Evolutionary conservation across 1,139 yeast genomes (phyloP).

Genomic region (Pichia sp.): DNA sequence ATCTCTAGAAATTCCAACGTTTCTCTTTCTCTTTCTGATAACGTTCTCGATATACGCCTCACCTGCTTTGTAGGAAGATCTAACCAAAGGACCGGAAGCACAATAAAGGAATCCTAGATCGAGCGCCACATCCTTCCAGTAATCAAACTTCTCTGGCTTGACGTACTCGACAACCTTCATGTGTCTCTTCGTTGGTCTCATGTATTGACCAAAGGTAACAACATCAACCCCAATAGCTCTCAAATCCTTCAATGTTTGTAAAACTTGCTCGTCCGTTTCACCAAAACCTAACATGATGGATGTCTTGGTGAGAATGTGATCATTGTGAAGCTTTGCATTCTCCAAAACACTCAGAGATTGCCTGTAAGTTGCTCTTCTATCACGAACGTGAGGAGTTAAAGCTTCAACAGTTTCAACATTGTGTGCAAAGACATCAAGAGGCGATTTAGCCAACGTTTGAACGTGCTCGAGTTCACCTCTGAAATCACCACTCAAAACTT

Average conservation of each 20-base stretch:
- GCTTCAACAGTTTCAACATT: constrained; percentile 95
- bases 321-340: constrained; percentile 72
- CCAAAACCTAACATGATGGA: constrained; percentile 97
- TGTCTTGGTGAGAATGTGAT: constrained; percentile 80
- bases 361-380: constrained; percentile 91
- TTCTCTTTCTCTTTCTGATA: constrained; percentile 58
- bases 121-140: constrained; percentile 85
- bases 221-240: constrained; percentile 80
- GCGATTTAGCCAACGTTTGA: constrained; percentile 71
- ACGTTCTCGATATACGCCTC: constrained; percentile 96
- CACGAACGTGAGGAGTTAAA: constrained; percentile 91
- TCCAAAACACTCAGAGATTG: constrained; percentile 75
- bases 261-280: constrained; percentile 84
- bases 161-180: constrained; percentile 97
- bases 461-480: constrained; percentile 84
- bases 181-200: constrained; percentile 98
- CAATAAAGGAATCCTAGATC: constrained; percentile 92
- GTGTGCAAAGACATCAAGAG: constrained; percentile 95
- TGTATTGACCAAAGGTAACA: constrained; percentile 97
- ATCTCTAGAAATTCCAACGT: constrained; percentile 27
- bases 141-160: constrained; percentile 89
- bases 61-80: constrained; percentile 97
- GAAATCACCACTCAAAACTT: constrained; percentile 92
- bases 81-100: constrained; percentile 94
- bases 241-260: constrained; percentile 66